phyloP scores from a whole-genome alignment of 2,329 filamentous ascomycete genomes.

The Phoma sp. region DNA sequence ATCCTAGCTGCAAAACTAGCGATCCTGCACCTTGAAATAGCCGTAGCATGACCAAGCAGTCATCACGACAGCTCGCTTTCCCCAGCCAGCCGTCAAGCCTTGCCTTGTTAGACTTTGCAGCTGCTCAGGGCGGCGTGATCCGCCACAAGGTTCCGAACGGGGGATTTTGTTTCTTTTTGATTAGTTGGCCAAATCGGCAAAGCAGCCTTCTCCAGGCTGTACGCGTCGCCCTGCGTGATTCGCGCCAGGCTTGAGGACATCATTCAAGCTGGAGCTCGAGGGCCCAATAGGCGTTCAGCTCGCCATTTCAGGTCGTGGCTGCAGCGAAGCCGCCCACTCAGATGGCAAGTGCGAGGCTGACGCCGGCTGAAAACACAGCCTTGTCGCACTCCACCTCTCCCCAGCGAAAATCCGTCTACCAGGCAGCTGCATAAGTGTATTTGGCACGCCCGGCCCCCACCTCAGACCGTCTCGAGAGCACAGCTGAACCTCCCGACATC shows the following conservation, averaged over 20 bases:
- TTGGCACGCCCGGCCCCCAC: conserved; percentile 40
- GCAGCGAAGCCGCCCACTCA: conserved; percentile 45
- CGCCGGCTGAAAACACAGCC: conserved; percentile 43
- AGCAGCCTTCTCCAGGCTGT: conserved; percentile 24
- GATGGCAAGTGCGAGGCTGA: conserved; percentile 49
- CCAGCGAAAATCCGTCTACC: conserved; percentile 44
- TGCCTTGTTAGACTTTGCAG: conserved; percentile 32
- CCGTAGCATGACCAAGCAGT: conserved; percentile 35
- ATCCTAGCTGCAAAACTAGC: conserved; percentile 12
- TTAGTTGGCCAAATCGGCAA: conserved; percentile 36
- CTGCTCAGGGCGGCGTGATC: conserved; percentile 37
- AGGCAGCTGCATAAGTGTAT: conserved; percentile 43
- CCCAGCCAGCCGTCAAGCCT: conserved; percentile 21
- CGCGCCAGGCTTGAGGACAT: conserved; percentile 28
- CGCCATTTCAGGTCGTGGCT: conserved; percentile 46
- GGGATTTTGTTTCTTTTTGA: conserved; percentile 39
- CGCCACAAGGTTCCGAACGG: conserved; percentile 40
- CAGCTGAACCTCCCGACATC: conserved; percentile 28
- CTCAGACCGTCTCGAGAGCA: conserved; percentile 34
- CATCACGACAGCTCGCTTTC: conserved; percentile 28
- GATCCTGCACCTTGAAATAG: conserved; percentile 23
- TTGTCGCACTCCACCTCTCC: conserved; percentile 41
- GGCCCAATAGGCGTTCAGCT: conserved; percentile 44
- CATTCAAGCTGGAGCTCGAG: conserved; percentile 40
- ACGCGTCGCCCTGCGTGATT: conserved; percentile 37